Evolutionary conservation across 352 stramenopile species (phyloP).

Genomic region (Globisporangium spiculum): DNA sequence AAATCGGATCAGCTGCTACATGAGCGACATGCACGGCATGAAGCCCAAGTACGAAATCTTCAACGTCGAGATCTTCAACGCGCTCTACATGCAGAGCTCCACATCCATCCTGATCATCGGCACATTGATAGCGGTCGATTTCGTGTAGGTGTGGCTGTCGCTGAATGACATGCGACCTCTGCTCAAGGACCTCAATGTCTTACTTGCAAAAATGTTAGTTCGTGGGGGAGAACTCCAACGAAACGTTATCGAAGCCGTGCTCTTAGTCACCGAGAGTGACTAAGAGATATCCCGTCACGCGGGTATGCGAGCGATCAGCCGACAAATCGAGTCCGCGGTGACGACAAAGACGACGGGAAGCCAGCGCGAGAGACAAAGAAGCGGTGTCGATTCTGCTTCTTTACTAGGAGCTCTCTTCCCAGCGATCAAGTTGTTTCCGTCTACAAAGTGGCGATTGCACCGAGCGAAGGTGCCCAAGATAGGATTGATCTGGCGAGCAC

Average conservation of each 20-base stretch:
- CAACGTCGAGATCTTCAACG: slow-evolving; percentile 53
- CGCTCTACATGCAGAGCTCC: slow-evolving; percentile 39
- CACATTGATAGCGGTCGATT: slow-evolving; percentile 31
- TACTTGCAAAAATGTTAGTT: not conserved
- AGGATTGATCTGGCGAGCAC: too few relatives aligned
- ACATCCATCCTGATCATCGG: slow-evolving; percentile 25
- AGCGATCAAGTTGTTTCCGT: not conserved
- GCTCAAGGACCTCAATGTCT: not conserved
- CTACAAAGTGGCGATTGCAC: not conserved
- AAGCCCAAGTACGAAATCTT: slow-evolving; percentile 49
- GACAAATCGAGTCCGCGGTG: not conserved
- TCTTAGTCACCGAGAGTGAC: slow-evolving; percentile 7
- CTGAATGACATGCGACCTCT: slow-evolving; percentile 27
- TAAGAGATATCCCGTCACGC: not conserved
- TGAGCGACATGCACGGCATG: slow-evolving; percentile 20
- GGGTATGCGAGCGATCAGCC: not conserved
- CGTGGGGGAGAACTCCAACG: not conserved
- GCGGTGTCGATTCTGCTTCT: not conserved
- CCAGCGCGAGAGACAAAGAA: too few relatives aligned
- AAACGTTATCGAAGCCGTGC: slow-evolving; percentile 4
- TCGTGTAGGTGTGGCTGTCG: slow-evolving; percentile 31
- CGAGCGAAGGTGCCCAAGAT: not conserved
- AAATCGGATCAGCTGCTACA: slow-evolving; percentile 10
- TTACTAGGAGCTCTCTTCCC: not conserved
- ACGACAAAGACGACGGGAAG: too few relatives aligned